These are phyloP conservation scores for Nicotiana tabacum DNA, from an alignment of 257 asterid species.

Conservation along the genomic window DNA sequence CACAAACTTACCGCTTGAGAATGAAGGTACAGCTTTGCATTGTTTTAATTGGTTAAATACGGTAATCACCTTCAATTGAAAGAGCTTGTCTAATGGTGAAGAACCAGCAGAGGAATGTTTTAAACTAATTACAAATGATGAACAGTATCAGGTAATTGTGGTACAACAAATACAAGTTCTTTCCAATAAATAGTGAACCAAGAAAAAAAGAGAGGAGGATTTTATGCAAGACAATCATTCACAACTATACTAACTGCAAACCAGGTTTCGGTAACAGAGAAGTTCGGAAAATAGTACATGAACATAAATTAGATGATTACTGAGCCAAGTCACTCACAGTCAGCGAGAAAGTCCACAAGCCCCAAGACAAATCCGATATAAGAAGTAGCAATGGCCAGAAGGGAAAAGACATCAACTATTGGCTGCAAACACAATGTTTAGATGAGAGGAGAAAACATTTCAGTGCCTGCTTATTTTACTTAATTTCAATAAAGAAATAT, in stretches of 20 bases:
- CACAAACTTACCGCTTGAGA: too few species aligned
- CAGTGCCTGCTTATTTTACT: background rate
- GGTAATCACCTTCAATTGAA: too few species aligned
- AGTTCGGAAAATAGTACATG: background rate
- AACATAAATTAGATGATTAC: background rate
- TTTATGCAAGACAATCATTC: background rate
- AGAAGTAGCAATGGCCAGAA: slow-evolving; percentile 78
- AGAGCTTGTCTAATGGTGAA: too few species aligned
- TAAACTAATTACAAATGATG: too few species aligned
- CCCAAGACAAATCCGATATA: slow-evolving; percentile 83
- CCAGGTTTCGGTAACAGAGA: background rate
- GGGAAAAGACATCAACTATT: slow-evolving; percentile 74
- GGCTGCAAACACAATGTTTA: slow-evolving; percentile 47
- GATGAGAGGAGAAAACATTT: background rate
- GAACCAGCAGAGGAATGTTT: too few species aligned
- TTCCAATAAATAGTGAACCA: background rate
- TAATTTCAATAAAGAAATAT: background rate
- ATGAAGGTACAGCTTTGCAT: too few species aligned
- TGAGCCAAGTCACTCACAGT: slow-evolving; percentile 46
- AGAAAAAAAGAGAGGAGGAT: background rate
- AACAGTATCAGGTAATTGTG: too few species aligned
- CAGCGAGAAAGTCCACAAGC: slow-evolving; percentile 76
- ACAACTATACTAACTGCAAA: background rate
- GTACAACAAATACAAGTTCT: too few species aligned
- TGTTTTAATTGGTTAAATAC: too few species aligned